Evolutionary conservation across 129 eudicot genomes (phyloP), one percentile per base, ranked within the genome.

Genomic region (Tanacetum coccineum): DNA sequence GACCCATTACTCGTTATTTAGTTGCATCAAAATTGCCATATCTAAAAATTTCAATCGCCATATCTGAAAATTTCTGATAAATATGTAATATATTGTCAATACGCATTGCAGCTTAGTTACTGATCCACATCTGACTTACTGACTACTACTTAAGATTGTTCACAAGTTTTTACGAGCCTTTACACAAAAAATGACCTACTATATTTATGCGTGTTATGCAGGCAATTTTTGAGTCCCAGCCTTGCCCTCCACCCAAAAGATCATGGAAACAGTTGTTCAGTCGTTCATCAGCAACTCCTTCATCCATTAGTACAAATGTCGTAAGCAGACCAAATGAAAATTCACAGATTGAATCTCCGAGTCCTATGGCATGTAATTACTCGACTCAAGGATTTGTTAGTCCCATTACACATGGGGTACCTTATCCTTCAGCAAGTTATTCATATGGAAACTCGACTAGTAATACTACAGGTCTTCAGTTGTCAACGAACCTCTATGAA

Each of bases 231-330:
- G 96, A 91, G 72, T 74, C 89, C 44, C 94, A 85, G 63, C 96
- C 84, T 21, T 21, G 67, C 64, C 71, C 90, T 30, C 84, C 90
- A 55, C 97, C 96, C 7, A 88, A 88, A 76, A 91, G 81, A 51
- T 87, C 97, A 67, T 91, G 97, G 97, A 93, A 87, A 20, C 96
- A 91, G 59, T 66, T 91, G 59, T 91, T 91, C 76, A 81, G 88
- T 55, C 86, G 85, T 14, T 76, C 95, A 25, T 57, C 87, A 69
- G 20, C 86, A 79, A 62, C 66, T 76, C 18, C 83, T 71, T 68
- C 84, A 15, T 78, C 90, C 50, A 60, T 83, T 40, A 62, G 32
- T 58, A 26, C 84, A 13, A 80, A 82, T 81, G 86, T 83, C 67
- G 79, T 85, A 53, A 73, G 83, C 68, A 85, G 87, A 73, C 94